phyloP scores from a whole-genome alignment of 1,284 basidiomycete genomes.

The Malassezia arunalokei region DNA sequence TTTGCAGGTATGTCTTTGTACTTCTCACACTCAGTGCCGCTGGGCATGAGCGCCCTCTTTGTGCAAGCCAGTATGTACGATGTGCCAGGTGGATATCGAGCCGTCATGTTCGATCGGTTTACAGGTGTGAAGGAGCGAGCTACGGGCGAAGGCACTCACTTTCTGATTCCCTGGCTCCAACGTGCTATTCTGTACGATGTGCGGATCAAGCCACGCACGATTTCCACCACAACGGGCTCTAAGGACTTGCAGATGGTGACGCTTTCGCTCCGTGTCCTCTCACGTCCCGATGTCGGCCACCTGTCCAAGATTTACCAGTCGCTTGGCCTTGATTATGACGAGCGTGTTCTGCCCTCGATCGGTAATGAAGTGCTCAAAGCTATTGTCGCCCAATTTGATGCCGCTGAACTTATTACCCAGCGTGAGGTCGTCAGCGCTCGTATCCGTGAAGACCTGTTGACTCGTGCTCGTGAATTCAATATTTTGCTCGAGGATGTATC shows the following conservation, averaged over 20 bases:
- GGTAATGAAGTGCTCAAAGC: slow-evolving; percentile 92
- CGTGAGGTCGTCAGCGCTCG: slow-evolving; percentile 67
- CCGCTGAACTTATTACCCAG: slow-evolving; percentile 76
- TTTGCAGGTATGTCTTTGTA: slow-evolving; percentile 11
- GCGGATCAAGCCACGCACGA: slow-evolving; percentile 92
- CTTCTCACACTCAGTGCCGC: slow-evolving; percentile 32
- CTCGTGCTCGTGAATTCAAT: slow-evolving; percentile 90
- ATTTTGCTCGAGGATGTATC: slow-evolving; percentile 94
- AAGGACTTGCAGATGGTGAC: slow-evolving; percentile 90
- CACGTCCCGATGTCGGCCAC: slow-evolving; percentile 76
- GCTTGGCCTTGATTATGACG: slow-evolving; percentile 90
- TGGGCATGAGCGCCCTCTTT: slow-evolving; percentile 42
- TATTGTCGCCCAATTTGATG: slow-evolving; percentile 96
- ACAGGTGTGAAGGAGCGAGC: slow-evolving; percentile 57
- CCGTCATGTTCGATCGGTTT: slow-evolving; percentile 98
- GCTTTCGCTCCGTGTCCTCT: slow-evolving; percentile 87
- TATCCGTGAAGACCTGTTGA: slow-evolving; percentile 80
- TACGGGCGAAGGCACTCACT: slow-evolving; percentile 74
- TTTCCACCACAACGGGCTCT: slow-evolving; percentile 88
- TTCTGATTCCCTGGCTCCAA: slow-evolving; percentile 79
- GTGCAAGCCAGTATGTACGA: slow-evolving; percentile 47
- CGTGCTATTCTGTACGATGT: slow-evolving; percentile 94
- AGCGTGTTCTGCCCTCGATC: slow-evolving; percentile 62
- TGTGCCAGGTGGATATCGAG: slow-evolving; percentile 60
- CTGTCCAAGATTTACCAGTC: slow-evolving; percentile 88